Evolutionary conservation across 441 rosid species (phyloP).

Genomic region (Gossypium davidsonii): DNA sequence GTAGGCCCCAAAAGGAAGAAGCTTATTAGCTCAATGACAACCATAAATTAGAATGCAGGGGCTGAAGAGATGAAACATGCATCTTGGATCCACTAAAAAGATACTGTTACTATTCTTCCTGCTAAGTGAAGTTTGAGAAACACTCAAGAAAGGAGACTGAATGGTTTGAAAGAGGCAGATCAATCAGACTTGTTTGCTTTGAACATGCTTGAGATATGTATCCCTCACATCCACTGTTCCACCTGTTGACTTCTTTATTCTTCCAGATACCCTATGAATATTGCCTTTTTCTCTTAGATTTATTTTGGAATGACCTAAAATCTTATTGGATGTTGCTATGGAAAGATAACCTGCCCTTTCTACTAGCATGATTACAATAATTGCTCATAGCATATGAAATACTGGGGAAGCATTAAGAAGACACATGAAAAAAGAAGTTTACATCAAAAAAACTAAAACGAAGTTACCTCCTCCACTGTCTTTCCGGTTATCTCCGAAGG

Average conservation of each 20-base stretch:
- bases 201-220: background rate
- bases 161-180: background rate
- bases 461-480: constrained; percentile 84
- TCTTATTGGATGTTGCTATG: background rate
- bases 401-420: background rate
- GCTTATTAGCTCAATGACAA: constrained; percentile 5
- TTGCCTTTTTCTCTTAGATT: background rate
- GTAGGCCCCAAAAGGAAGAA: constrained; percentile 17
- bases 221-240: background rate
- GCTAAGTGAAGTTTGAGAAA: background rate
- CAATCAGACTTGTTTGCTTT: background rate
- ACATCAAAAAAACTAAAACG: background rate
- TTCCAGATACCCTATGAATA: background rate
- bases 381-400: background rate
- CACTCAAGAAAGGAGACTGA: background rate
- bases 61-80: background rate
- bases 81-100: background rate
- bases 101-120: background rate
- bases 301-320: background rate
- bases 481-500: constrained; percentile 90
- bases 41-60: background rate
- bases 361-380: background rate
- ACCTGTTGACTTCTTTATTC: background rate
- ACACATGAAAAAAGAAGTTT: background rate
- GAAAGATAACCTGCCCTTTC: background rate